phyloP scores from a whole-genome alignment of 164 flowering plant genomes.

The Macadamia tetraphylla region DNA sequence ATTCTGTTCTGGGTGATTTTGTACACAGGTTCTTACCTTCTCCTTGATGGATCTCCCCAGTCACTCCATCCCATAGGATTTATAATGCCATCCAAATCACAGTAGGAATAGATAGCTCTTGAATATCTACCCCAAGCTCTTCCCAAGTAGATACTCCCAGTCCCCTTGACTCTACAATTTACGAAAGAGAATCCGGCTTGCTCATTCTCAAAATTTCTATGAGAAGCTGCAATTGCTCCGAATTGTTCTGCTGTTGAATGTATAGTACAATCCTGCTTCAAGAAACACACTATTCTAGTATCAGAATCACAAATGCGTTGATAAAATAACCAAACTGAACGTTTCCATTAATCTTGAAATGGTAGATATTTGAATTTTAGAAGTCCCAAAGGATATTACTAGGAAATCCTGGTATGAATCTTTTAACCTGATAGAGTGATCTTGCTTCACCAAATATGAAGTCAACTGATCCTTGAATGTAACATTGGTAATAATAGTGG shows the following conservation, averaged over 20 bases:
- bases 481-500: conserved; percentile 57
- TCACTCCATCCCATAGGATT: conserved; percentile 68
- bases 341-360: too few species aligned
- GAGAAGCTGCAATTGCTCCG: conserved; percentile 88
- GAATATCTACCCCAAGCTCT: conserved; percentile 92
- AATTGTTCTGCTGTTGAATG: conserved; percentile 41
- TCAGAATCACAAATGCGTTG: neutral
- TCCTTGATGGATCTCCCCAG: conserved; percentile 49
- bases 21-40: conserved; percentile 16
- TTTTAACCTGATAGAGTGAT: conserved; percentile 68
- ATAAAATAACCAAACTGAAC: too few species aligned
- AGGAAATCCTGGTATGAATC: neutral
- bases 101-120: conserved; percentile 47
- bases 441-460: conserved; percentile 73
- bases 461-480: conserved; percentile 68
- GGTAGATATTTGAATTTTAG: too few species aligned
- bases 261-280: conserved; percentile 49
- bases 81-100: conserved; percentile 44
- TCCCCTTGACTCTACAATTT: conserved; percentile 58
- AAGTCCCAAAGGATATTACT: too few species aligned
- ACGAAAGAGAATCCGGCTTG: conserved; percentile 81
- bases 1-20: neutral
- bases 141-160: conserved; percentile 52
- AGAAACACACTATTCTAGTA: neutral
- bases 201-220: conserved; percentile 43